These are phyloP conservation scores for Elongisporangium anandrum DNA, from an alignment of 352 stramenopile species.

Conservation along the genomic window DNA sequence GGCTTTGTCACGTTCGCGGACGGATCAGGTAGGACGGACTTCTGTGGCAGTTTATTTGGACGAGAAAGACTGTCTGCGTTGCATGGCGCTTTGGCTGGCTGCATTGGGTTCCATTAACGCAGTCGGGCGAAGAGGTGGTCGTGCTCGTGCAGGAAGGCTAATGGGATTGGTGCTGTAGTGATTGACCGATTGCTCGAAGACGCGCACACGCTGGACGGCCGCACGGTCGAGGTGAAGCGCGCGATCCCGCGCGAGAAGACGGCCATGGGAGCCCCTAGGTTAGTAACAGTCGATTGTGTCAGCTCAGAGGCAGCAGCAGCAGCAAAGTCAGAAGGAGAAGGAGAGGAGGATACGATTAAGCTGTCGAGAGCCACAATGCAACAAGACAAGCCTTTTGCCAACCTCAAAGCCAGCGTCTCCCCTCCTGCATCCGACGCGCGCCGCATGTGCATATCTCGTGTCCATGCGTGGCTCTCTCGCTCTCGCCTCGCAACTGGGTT, in stretches of 20 bases:
- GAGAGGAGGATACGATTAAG: constrained; percentile 17
- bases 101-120: no score
- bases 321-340: constrained; percentile 18
- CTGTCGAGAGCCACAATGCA: constrained; percentile 18
- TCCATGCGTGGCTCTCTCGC: constrained; percentile 8
- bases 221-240: constrained; percentile 90
- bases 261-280: constrained; percentile 47
- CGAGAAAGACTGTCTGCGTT: no score
- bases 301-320: neutral
- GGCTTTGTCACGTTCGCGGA: constrained; percentile 94
- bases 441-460: neutral
- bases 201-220: constrained; percentile 87
- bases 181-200: constrained; percentile 83
- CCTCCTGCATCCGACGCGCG: constrained; percentile 2
- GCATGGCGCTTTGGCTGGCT: no score
- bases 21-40: constrained; percentile 49
- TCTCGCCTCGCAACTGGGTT: constrained; percentile 8
- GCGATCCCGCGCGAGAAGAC: constrained; percentile 87
- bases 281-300: constrained; percentile 34
- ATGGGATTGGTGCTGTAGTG: constrained; percentile 39
- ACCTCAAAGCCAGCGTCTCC: neutral
- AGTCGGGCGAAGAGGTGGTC: no score
- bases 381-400: constrained; percentile 8
- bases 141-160: constrained; percentile 3
- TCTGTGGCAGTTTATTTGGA: constrained; percentile 1